Percentiles rank a stretch among this genome's conserved stretches.
Evolutionary conservation across 768 basidiomycete species (phyloP).

Genomic region (Russula ochroleuca): DNA sequence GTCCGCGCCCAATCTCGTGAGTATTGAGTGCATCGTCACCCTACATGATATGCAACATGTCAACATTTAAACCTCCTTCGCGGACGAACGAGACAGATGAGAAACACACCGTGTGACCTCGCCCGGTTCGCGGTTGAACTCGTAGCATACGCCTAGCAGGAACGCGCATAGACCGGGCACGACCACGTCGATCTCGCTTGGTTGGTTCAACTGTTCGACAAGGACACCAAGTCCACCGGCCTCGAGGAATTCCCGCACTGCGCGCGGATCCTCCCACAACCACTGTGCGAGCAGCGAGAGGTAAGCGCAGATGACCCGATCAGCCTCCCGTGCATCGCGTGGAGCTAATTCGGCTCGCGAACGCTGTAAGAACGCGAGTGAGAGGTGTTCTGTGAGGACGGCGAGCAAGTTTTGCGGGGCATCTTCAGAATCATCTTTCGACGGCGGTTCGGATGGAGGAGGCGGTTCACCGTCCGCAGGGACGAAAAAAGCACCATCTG

Average conservation of each 20-base stretch:
- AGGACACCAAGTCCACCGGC: conserved; percentile 87
- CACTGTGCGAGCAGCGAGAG: conserved; percentile 81
- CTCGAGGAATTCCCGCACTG: conserved; percentile 84
- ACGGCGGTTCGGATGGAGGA: conserved; percentile 38
- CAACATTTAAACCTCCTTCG: neutral
- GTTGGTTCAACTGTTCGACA: conserved; percentile 92
- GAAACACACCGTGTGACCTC: conserved; percentile 80
- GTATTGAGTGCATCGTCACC: conserved; percentile 81
- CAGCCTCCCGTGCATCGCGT: conserved; percentile 82
- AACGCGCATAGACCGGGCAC: conserved; percentile 90
- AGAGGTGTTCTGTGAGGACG: conserved; percentile 85
- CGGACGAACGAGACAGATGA: conserved; percentile 4
- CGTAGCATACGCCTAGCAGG: conserved; percentile 90
- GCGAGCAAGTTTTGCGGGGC: conserved; percentile 74
- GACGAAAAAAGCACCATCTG: conserved; percentile 58
- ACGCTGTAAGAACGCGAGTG: conserved; percentile 76
- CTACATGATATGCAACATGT: too few species aligned
- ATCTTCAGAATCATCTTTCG: conserved; percentile 46
- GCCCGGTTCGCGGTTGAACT: conserved; percentile 92
- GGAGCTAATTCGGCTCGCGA: conserved; percentile 62
- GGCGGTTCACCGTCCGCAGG: conserved; percentile 54
- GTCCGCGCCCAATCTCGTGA: conserved; percentile 87
- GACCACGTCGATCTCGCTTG: conserved; percentile 75
- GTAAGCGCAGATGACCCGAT: conserved; percentile 81
- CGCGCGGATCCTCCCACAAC: conserved; percentile 93